These are phyloP conservation scores for Zygoascus tannicola DNA, from an alignment of 805 yeast species.

Conservation along the genomic window DNA sequence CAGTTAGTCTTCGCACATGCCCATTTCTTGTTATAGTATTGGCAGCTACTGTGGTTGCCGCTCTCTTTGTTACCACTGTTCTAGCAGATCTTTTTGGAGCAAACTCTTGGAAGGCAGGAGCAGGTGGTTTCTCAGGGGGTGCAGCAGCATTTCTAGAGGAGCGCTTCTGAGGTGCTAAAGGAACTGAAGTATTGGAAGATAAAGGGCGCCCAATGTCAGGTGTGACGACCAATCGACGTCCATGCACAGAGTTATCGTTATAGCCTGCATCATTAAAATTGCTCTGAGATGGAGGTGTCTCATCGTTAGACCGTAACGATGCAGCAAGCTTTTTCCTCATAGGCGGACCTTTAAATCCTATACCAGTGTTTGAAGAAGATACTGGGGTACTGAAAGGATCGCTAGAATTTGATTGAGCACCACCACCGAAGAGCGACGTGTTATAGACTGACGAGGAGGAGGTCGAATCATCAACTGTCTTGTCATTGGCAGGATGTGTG, in stretches of 20 bases:
- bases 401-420: not conserved
- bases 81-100: constrained; percentile 3
- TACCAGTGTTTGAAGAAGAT: not conserved
- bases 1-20: not conserved
- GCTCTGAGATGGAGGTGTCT: not conserved
- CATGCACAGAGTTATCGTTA: not conserved
- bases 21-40: not conserved
- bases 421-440: constrained; percentile 1
- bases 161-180: constrained; percentile 20
- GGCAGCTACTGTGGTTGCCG: not conserved
- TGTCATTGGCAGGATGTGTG: not conserved
- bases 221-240: not conserved
- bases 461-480: constrained; percentile 2
- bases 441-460: constrained; percentile 7
- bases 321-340: not conserved
- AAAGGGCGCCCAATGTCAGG: not conserved
- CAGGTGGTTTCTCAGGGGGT: constrained; percentile 4
- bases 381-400: constrained; percentile 13
- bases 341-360: not conserved
- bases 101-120: constrained; percentile 5
- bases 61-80: not conserved
- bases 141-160: constrained; percentile 10
- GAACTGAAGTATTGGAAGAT: constrained; percentile 5
- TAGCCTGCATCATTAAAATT: not conserved
- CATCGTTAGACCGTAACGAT: not conserved